These are phyloP conservation scores for Capsella rubella DNA, from an alignment of 441 rosid genomes.

Conservation along the genomic window DNA sequence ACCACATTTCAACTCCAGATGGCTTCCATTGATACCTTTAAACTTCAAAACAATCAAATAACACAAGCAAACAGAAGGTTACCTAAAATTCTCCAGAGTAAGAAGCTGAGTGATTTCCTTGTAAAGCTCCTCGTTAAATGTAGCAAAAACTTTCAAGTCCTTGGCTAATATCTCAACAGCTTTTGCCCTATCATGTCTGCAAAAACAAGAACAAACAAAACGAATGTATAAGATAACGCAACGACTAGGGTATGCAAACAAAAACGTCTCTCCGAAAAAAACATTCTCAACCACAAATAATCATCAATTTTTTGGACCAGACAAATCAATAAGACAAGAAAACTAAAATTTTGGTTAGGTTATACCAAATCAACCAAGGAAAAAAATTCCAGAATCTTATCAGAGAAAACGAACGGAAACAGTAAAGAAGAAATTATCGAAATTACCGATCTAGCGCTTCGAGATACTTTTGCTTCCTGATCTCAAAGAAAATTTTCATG, in stretches of 20 bases:
- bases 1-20: conserved; percentile 22
- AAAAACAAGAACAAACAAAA: conserved; percentile 17
- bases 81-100: conserved; percentile 65
- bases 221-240: conserved; percentile 1
- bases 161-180: conserved; percentile 63
- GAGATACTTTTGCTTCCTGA: conserved; percentile 95
- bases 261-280: neutral
- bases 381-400: conserved; percentile 44
- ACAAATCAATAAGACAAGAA: neutral
- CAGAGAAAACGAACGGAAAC: conserved; percentile 36
- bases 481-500: conserved; percentile 95
- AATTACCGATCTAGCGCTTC: conserved; percentile 91
- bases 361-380: conserved; percentile 8
- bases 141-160: conserved; percentile 61
- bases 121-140: conserved; percentile 59
- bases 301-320: neutral
- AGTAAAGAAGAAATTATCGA: conserved; percentile 34
- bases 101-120: conserved; percentile 64
- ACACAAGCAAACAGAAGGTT: neutral
- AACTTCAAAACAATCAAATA: neutral
- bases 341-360: conserved; percentile 9
- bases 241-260: neutral
- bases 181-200: conserved; percentile 57
- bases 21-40: conserved; percentile 15
- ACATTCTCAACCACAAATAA: neutral